phyloP scores from a whole-genome alignment of 352 stramenopile genomes.

The Phytophthora meadii region DNA sequence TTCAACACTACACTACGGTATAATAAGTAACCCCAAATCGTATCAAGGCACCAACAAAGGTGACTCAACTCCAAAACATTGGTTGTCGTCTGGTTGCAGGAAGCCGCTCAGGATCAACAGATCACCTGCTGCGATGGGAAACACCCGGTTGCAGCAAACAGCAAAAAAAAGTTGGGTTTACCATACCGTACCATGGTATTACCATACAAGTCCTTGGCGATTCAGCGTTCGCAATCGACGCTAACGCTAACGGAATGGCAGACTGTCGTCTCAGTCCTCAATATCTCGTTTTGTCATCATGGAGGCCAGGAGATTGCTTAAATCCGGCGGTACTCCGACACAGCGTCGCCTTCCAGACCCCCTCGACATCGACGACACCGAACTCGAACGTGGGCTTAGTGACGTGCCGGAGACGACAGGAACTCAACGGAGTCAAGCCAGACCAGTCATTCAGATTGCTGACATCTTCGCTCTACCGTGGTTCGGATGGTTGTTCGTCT shows the following conservation, averaged over 20 bases:
- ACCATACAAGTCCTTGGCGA: neutral
- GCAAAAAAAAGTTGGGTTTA: constrained; percentile 11
- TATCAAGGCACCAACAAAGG: too few species aligned
- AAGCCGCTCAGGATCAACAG: constrained; percentile 1
- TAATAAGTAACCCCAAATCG: too few species aligned
- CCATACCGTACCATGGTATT: too few species aligned
- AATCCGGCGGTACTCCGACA: neutral
- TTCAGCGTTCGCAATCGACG: neutral
- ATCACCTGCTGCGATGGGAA: constrained; percentile 10
- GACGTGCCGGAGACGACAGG: neutral
- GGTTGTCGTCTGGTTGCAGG: constrained; percentile 8
- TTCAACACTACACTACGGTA: too few species aligned
- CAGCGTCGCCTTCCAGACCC: neutral
- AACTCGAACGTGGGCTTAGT: neutral
- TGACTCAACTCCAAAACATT: neutral
- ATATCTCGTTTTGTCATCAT: constrained; percentile 6
- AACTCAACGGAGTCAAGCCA: neutral
- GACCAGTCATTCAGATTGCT: constrained; percentile 2
- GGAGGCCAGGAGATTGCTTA: constrained; percentile 5
- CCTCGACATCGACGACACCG: neutral
- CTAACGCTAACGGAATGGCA: neutral
- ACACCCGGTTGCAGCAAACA: constrained; percentile 6
- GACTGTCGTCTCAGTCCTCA: neutral
- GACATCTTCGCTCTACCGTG: constrained; percentile 21
- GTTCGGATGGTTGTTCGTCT: constrained; percentile 41